Conservation (phyloP, 2,329 filamentous ascomycete species). For the Davidsoniella virescens region DNA sequence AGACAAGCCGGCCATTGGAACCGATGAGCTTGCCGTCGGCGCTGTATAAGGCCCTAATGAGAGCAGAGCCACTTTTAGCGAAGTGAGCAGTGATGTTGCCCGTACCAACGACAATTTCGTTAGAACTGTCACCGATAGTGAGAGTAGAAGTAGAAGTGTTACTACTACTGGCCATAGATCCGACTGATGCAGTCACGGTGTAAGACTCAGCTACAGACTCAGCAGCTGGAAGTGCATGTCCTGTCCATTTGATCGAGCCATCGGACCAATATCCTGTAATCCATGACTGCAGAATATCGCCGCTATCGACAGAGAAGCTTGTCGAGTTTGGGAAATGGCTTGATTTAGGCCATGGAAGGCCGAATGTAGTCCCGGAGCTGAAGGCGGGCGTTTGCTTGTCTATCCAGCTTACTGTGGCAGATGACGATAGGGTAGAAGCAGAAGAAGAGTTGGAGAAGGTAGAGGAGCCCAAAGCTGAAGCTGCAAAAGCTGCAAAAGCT, state of each 20-base stretch:
- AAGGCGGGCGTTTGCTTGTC: conserved; percentile 21
- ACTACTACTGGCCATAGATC: background rate
- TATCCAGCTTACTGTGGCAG: conserved; percentile 23
- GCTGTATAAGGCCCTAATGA: conserved; percentile 25
- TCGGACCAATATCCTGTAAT: conserved; percentile 43
- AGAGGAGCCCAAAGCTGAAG: background rate
- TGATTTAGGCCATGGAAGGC: conserved; percentile 27
- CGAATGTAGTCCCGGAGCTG: conserved; percentile 26
- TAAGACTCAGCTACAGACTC: conserved; percentile 27
- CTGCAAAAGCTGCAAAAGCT: background rate
- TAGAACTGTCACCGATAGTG: conserved; percentile 14
- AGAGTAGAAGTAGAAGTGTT: conserved; percentile 1
- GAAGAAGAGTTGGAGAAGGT: background rate
- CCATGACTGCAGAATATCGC: conserved; percentile 31
- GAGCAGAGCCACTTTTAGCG: conserved; percentile 24
- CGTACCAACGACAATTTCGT: conserved; percentile 26
- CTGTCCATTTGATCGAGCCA: conserved; percentile 45
- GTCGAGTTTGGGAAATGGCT: conserved; percentile 23
- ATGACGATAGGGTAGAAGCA: background rate
- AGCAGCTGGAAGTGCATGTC: conserved; percentile 34
- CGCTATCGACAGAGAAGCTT: conserved; percentile 20
- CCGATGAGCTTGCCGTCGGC: conserved; percentile 28
- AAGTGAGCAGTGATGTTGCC: conserved; percentile 28
- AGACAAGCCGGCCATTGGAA: conserved; percentile 32
- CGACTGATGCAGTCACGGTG: conserved; percentile 17